Evolutionary conservation across 768 basidiomycete genomes (phyloP).

Genomic region (Leucocoprinus leucothites): DNA sequence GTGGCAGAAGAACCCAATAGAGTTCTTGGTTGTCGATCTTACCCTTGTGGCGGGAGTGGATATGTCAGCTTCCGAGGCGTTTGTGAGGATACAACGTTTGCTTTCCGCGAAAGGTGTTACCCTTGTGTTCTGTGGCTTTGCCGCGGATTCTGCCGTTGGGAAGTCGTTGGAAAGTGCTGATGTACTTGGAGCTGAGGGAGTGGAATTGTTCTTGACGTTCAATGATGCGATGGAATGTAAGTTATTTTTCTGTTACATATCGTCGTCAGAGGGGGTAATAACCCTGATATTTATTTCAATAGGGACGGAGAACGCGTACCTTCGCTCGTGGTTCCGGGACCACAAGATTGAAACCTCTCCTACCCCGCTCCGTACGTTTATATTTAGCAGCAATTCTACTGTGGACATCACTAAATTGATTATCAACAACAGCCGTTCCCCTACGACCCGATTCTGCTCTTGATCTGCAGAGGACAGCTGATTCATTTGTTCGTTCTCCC

Average conservation of each 20-base stretch:
- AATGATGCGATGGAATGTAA: slow-evolving; percentile 93
- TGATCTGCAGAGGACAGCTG: slow-evolving; percentile 38
- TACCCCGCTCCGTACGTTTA: slow-evolving; percentile 39
- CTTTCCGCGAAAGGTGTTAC: slow-evolving; percentile 73
- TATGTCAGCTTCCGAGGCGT: slow-evolving; percentile 93
- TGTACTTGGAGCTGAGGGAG: slow-evolving; percentile 70
- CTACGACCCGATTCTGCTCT: slow-evolving; percentile 52
- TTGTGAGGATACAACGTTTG: slow-evolving; percentile 85
- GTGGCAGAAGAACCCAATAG: slow-evolving; percentile 75
- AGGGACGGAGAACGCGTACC: slow-evolving; percentile 94
- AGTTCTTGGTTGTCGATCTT: slow-evolving; percentile 89
- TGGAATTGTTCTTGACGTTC: slow-evolving; percentile 78
- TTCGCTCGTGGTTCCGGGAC: slow-evolving; percentile 74
- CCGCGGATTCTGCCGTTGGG: slow-evolving; percentile 59
- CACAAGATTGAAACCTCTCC: slow-evolving; percentile 52
- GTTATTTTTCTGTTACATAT: slow-evolving; percentile 29
- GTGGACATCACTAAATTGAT: too few relatives aligned
- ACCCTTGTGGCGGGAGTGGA: slow-evolving; percentile 87
- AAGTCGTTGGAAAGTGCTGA: slow-evolving; percentile 76
- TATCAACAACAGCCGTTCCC: slow-evolving; percentile 44
- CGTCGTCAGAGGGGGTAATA: too few relatives aligned
- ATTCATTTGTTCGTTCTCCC: slow-evolving; percentile 59
- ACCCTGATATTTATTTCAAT: background rate
- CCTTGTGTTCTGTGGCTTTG: slow-evolving; percentile 86
- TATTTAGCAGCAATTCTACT: too few relatives aligned